These are phyloP conservation scores for Alternaria viburni DNA, from an alignment of 2,329 filamentous ascomycete genomes.

Conservation along the genomic window DNA sequence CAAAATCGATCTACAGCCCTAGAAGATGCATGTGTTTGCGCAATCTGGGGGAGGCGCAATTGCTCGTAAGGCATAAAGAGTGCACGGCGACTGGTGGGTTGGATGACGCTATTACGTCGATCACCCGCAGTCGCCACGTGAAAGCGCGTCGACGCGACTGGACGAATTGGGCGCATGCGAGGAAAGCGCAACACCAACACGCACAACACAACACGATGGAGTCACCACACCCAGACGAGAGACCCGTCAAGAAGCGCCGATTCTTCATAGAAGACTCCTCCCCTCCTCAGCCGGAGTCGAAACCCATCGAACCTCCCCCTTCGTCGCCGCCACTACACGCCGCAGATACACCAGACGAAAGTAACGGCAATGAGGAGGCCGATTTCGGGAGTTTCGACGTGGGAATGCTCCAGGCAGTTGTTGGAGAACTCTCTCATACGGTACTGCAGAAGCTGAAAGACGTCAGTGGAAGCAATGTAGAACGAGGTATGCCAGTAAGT, in stretches of 20 bases:
- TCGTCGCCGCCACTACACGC: constrained; percentile 37
- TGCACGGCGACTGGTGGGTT: constrained; percentile 18
- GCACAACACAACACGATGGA: constrained; percentile 37
- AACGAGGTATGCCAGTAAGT: constrained; percentile 50
- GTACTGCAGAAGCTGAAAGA: constrained; percentile 57
- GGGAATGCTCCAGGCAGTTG: constrained; percentile 62
- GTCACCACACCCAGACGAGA: constrained; percentile 55
- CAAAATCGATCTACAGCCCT: background rate
- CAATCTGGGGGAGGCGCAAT: background rate
- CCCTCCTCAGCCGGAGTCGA: constrained; percentile 22
- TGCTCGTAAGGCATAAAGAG: constrained; percentile 17
- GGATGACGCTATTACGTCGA: constrained; percentile 38
- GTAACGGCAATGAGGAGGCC: constrained; percentile 11
- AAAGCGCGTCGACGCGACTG: constrained; percentile 43
- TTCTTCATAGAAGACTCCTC: constrained; percentile 65
- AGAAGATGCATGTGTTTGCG: background rate
- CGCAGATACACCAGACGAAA: constrained; percentile 5
- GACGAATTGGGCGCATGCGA: constrained; percentile 8
- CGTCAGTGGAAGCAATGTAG: constrained; percentile 60
- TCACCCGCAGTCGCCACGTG: constrained; percentile 32
- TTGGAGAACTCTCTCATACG: constrained; percentile 59
- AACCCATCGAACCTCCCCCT: constrained; percentile 34
- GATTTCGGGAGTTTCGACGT: constrained; percentile 57
- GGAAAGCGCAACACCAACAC: constrained; percentile 1
- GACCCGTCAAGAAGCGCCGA: constrained; percentile 66